phyloP scores from a whole-genome alignment of 1,284 basidiomycete genomes.

The Boletus smithii region DNA sequence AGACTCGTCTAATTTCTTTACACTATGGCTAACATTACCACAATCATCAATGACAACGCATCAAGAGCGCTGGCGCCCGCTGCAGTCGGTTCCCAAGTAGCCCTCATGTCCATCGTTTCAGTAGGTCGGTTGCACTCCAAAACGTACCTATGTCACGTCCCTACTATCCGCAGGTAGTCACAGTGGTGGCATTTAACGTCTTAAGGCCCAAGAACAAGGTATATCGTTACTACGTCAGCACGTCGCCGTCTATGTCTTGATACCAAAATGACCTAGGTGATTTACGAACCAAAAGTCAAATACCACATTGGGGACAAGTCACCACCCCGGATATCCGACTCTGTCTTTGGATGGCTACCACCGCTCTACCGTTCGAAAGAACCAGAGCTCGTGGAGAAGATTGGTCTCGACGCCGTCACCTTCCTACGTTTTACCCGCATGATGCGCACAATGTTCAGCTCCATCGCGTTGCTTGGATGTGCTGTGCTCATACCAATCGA shows the following conservation, averaged over 20 bases:
- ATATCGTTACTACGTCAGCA: constrained; percentile 8
- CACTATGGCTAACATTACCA: constrained; percentile 41
- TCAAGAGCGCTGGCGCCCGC: constrained; percentile 66
- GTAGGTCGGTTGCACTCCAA: constrained; percentile 39
- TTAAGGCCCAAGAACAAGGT: constrained; percentile 79
- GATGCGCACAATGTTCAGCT: constrained; percentile 75
- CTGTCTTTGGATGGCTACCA: constrained; percentile 84
- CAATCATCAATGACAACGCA: constrained; percentile 45
- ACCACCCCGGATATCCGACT: constrained; percentile 79
- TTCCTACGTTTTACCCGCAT: constrained; percentile 92
- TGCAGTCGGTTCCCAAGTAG: constrained; percentile 81
- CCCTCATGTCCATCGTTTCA: constrained; percentile 66
- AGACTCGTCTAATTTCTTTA: constrained; percentile 15
- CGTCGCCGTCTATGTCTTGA: neutral
- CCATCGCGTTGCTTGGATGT: constrained; percentile 65
- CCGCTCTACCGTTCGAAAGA: constrained; percentile 85
- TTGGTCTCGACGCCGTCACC: constrained; percentile 90
- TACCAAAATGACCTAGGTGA: constrained; percentile 42
- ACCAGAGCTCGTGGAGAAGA: constrained; percentile 82
- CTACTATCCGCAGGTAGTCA: constrained; percentile 45
- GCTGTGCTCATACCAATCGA: constrained; percentile 81
- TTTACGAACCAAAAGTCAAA: constrained; percentile 87
- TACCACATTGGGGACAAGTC: constrained; percentile 81
- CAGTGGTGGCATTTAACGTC: constrained; percentile 70
- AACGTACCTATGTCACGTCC: constrained; percentile 2